Conservation (phyloP, 352 stramenopile species). For the Pythium brachiatum region DNA sequence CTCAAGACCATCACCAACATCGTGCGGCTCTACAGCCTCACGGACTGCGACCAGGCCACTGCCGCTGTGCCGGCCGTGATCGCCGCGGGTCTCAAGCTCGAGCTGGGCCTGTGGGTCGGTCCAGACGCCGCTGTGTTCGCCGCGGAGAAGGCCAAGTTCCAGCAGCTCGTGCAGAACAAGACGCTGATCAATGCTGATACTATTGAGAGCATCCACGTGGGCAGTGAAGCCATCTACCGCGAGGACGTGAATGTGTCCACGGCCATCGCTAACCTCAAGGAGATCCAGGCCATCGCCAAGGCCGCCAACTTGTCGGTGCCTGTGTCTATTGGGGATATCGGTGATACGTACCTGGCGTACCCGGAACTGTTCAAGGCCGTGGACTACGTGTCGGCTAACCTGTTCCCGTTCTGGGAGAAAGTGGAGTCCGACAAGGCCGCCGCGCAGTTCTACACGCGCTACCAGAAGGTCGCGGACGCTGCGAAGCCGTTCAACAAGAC, state of each 20-base stretch:
- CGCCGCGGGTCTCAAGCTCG: conserved; percentile 41
- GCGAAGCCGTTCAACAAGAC: conserved; percentile 42
- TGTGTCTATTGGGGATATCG: conserved; percentile 66
- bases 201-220: conserved; percentile 62
- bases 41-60: conserved; percentile 46
- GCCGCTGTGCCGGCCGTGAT: conserved; percentile 41
- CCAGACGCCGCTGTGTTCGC: conserved; percentile 34
- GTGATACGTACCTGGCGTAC: conserved; percentile 47
- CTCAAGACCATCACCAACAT: conserved; percentile 47
- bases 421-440: conserved; percentile 33
- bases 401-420: conserved; percentile 73
- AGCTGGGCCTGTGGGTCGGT: conserved; percentile 57
- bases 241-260: conserved; percentile 38
- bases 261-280: conserved; percentile 50
- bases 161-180: conserved; percentile 37
- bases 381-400: conserved; percentile 60
- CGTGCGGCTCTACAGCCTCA: conserved; percentile 52
- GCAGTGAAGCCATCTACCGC: conserved; percentile 66
- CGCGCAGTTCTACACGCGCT: conserved; percentile 45
- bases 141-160: conserved; percentile 41
- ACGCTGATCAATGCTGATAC: conserved; percentile 36
- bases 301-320: conserved; percentile 35
- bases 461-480: conserved; percentile 32
- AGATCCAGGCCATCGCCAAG: conserved; percentile 47
- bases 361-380: conserved; percentile 54